Percentiles rank a stretch among this genome's conserved stretches.
These are phyloP conservation scores for Backusella sp. DNA, from an alignment of 192 early-diverging fungal genomes.

Conservation along the genomic window DNA sequence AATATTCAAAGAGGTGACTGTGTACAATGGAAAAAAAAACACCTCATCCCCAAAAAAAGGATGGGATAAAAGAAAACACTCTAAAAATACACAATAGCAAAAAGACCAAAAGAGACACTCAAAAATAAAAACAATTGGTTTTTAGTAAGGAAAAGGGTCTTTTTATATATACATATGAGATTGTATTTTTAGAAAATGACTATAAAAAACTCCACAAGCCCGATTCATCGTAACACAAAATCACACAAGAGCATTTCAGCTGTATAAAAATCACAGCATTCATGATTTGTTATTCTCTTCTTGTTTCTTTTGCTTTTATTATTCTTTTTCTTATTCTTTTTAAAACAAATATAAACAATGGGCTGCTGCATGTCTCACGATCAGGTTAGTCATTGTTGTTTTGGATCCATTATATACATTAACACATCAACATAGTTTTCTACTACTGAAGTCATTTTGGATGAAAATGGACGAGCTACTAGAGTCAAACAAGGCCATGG, in stretches of 20 bases:
- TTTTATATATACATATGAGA: neutral
- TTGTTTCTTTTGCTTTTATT: neutral
- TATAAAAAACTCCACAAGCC: neutral
- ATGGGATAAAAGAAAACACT: no score
- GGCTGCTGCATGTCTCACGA: conserved; percentile 28
- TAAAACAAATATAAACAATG: neutral
- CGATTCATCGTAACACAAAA: neutral
- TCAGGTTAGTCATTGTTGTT: conserved; percentile 11
- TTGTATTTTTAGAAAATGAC: neutral
- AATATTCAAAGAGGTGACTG: no score
- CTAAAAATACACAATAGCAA: no score
- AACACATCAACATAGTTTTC: neutral
- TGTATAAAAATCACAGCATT: neutral
- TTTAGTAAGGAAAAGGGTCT: no score
- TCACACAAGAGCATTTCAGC: neutral
- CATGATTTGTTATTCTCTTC: neutral
- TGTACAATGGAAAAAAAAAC: no score
- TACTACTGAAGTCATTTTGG: conserved; percentile 22
- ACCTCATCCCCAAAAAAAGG: no score
- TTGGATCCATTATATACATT: neutral
- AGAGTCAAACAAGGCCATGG: conserved; percentile 20
- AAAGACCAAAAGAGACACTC: no score
- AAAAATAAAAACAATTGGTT: no score
- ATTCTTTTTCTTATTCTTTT: neutral
- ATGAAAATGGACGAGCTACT: conserved; percentile 17